phyloP scores from a whole-genome alignment of 2,329 filamentous ascomycete species.

The Colletotrichum cuscutae region DNA sequence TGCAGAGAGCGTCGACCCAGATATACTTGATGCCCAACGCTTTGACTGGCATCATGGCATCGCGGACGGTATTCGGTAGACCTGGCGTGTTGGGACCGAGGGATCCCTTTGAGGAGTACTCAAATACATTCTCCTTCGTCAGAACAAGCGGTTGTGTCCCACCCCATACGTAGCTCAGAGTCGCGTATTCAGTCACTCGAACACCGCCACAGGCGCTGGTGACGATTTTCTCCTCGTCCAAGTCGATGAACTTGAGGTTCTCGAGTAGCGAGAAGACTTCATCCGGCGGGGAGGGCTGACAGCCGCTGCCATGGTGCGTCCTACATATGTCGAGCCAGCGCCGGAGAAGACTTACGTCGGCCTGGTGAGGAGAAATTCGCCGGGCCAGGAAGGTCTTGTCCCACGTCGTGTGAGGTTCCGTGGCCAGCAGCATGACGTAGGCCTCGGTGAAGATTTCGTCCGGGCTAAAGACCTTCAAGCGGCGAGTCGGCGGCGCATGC shows the following conservation, averaged over 20 bases:
- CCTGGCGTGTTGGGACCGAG: not conserved
- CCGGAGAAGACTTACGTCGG: not conserved
- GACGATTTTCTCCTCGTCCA: not conserved
- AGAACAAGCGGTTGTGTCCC: not conserved
- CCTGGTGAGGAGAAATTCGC: not conserved
- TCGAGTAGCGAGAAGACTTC: not conserved
- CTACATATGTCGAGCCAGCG: not conserved
- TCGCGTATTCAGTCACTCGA: not conserved
- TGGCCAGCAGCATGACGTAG: not conserved
- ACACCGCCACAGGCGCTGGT: not conserved
- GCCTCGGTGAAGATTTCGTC: not conserved
- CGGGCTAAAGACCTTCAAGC: not conserved
- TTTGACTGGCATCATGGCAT: not conserved
- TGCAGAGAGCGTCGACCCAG: not conserved
- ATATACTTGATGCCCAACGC: not conserved
- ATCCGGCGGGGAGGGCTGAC: not conserved
- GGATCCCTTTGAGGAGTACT: not conserved
- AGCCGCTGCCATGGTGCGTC: not conserved
- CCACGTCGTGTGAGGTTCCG: not conserved
- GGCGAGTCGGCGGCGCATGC: not conserved
- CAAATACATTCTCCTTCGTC: not conserved
- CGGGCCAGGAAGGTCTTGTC: not conserved
- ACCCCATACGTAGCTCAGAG: not conserved
- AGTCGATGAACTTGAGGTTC: not conserved
- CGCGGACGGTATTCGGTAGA: not conserved